phyloP scores from a whole-genome alignment of 2,329 filamentous ascomycete species.

The Arthrobotrys pseudoclavata region DNA sequence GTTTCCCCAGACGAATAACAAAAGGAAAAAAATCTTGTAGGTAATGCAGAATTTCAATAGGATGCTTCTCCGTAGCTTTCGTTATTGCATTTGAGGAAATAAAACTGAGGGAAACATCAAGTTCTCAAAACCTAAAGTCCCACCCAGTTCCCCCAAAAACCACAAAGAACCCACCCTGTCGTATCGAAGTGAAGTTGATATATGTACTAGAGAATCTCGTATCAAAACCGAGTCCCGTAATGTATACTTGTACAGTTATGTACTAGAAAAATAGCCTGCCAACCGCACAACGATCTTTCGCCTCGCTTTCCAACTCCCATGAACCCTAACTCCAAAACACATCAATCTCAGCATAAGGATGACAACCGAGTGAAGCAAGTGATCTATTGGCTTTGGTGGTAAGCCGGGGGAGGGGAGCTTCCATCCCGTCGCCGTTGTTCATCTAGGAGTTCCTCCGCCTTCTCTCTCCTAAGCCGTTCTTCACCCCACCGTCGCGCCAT shows the following conservation, averaged over 20 bases:
- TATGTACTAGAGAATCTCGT: constrained; percentile 47
- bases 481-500: constrained; percentile 89
- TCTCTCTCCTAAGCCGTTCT: constrained; percentile 74
- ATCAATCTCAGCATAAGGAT: constrained; percentile 23
- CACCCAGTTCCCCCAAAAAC: not conserved
- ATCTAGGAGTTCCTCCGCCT: constrained; percentile 59
- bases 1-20: constrained; percentile 27
- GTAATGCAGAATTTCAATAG: constrained; percentile 46
- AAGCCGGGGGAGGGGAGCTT: constrained; percentile 56
- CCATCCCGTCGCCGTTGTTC: constrained; percentile 61
- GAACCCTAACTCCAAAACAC: constrained; percentile 52
- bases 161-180: constrained; percentile 15
- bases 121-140: constrained; percentile 43
- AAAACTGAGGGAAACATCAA: constrained; percentile 17
- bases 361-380: constrained; percentile 21
- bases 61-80: constrained; percentile 7
- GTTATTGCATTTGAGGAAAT: constrained; percentile 5
- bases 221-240: constrained; percentile 29
- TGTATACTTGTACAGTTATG: constrained; percentile 42
- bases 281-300: constrained; percentile 21
- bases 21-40: constrained; percentile 40
- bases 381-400: constrained; percentile 46
- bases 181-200: constrained; percentile 48
- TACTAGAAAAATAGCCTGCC: constrained; percentile 27
- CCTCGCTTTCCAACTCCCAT: constrained; percentile 20